Evolutionary conservation across 148 eudicot genomes (phyloP), one percentile per base, ranked within the genome.

Genomic region (Arbutus unedo): DNA sequence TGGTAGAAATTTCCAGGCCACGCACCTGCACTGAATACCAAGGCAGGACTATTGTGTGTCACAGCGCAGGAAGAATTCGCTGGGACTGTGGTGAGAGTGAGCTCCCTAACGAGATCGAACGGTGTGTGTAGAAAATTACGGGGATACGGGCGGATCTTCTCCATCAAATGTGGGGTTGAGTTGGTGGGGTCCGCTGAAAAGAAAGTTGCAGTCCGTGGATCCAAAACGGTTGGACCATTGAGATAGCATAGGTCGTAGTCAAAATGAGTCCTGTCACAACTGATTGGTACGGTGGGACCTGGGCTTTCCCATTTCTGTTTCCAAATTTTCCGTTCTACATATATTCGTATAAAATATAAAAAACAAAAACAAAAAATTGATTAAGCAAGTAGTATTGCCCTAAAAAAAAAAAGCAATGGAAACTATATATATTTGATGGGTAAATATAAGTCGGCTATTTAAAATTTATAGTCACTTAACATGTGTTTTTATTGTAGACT

Each of bases 1-100:
- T 90, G 92, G 82, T 85, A 90, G 82, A 87, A 84, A 56, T 90
- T 90, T 6, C 88, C 87, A 0, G 91, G 86, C 83, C 83, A 87
- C 23, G 88, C 90, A 4, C 91, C 90, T 5, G 84, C 87, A 67
- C 82, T 85, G 86, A 87, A 84, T 38, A 88, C 82, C 38, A 90
- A 3, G 4, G 89, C 90, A 1, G 85, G 80, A 16, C 87, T 81
- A 47, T 78, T 78, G 54, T 88, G 90, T 2, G 48, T 72, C 43
- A 85, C 25, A n/a, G 80, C 81, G 23, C 92, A 89, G 49, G 62
- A n/a, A 53, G 86, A 83, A 62, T 81, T 71, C 11, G 9, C 5
- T 79, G 91, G 84, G 87, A 84, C 82, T 2, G 89, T 84, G 14
- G 50, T 21, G 56, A 90, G 55, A 21, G 77, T 85, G 0, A 90